phyloP scores from a whole-genome alignment of 495 filamentous ascomycete species.

The Bryoglossum gracile region DNA sequence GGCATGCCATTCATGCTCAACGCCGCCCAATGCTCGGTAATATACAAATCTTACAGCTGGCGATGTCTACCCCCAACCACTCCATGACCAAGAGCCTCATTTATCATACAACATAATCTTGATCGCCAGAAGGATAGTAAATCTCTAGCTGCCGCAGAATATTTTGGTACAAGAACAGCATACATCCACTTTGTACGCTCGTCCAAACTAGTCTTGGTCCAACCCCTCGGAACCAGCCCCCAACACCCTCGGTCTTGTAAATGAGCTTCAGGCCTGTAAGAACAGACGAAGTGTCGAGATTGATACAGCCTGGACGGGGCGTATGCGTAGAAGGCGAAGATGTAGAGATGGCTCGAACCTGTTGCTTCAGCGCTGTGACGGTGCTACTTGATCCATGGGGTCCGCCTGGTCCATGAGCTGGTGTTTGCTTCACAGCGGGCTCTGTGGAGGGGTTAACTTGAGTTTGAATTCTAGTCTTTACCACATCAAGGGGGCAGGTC shows the following conservation, averaged over 20 bases:
- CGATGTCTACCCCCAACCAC: slow-evolving; percentile 10
- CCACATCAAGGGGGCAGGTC: slow-evolving; percentile 92
- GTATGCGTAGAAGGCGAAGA: slow-evolving; percentile 76
- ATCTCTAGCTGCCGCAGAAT: slow-evolving; percentile 67
- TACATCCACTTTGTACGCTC: slow-evolving; percentile 91
- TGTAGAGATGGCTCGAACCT: slow-evolving; percentile 70
- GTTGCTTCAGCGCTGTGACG: slow-evolving; percentile 30
- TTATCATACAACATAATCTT: slow-evolving; percentile 18
- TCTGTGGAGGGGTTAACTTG: slow-evolving; percentile 53
- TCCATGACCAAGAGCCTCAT: slow-evolving; percentile 8
- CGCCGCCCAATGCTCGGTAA: slow-evolving; percentile 29
- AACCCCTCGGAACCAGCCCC: slow-evolving; percentile 91
- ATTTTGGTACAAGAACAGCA: slow-evolving; percentile 93
- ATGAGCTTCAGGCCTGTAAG: slow-evolving; percentile 78
- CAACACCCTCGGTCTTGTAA: slow-evolving; percentile 79
- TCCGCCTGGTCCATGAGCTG: slow-evolving; percentile 16
- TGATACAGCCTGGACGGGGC: slow-evolving; percentile 61
- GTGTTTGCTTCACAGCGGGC: neutral
- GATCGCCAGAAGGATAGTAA: slow-evolving; percentile 1
- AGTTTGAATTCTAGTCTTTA: slow-evolving; percentile 96
- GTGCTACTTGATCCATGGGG: slow-evolving; percentile 10
- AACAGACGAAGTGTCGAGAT: slow-evolving; percentile 81
- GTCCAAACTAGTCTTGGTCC: slow-evolving; percentile 96
- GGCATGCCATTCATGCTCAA: slow-evolving; percentile 18
- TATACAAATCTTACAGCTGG: slow-evolving; percentile 19